Conservation (phyloP, 257 asterid genomes). For the Forsythia viridissima region DNA sequence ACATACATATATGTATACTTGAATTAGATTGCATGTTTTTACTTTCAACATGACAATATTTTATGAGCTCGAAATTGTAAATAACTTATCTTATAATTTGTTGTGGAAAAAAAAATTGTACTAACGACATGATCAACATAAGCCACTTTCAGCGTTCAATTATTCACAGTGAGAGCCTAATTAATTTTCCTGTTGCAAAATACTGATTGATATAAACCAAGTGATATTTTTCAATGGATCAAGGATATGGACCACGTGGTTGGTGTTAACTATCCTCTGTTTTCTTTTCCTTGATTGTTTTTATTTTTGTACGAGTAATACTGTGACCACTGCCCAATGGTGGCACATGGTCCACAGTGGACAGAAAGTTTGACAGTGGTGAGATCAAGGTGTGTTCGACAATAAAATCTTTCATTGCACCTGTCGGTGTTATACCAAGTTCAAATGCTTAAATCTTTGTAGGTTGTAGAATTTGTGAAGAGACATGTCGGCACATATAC, state of each 20-base stretch:
- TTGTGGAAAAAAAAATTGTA: not conserved
- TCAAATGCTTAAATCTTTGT: slow-evolving; percentile 19
- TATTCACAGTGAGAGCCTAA: not conserved
- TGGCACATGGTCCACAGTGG: not conserved
- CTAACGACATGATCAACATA: not conserved
- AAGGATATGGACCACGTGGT: not conserved
- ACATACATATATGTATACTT: not conserved
- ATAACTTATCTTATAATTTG: not conserved
- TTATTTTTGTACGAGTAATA: not conserved
- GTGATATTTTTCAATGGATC: not conserved
- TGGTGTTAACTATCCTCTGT: not conserved
- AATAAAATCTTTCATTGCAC: not conserved
- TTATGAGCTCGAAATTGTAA: not conserved
- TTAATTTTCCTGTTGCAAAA: not conserved
- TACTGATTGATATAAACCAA: not conserved
- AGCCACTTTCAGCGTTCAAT: not conserved
- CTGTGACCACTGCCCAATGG: not conserved
- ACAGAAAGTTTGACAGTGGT: not conserved
- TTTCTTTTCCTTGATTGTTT: not conserved
- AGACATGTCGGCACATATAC: slow-evolving; percentile 57
- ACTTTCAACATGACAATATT: not conserved
- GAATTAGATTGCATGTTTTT: not conserved
- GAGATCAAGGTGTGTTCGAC: not conserved
- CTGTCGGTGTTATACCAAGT: slow-evolving; percentile 10
- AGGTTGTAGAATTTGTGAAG: slow-evolving; percentile 91